A percentile compares a stretch with the other conserved stretches of the same genome.
Conservation (phyloP, 345 rosid genomes). For the Gynandropsis gynandra region DNA sequence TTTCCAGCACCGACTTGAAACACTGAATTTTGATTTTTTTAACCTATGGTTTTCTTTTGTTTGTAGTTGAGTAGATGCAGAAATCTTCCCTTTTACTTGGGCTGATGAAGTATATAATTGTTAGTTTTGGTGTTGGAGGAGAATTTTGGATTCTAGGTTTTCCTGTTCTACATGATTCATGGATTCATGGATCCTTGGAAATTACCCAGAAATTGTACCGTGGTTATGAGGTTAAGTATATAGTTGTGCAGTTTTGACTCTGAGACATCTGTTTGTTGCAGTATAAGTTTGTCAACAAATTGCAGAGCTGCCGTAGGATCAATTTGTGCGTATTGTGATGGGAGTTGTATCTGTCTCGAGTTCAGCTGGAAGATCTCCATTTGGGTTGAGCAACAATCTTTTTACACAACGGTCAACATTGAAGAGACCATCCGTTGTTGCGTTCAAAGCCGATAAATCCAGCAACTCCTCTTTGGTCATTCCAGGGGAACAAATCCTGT, state of each 20-base stretch:
- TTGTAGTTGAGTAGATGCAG: no score
- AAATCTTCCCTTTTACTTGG: no score
- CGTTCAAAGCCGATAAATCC: constrained; percentile 61
- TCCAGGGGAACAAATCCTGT: constrained; percentile 37
- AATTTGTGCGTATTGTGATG: constrained; percentile 41
- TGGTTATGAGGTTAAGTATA: neutral
- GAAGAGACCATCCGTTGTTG: constrained; percentile 54
- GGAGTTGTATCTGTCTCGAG: constrained; percentile 84
- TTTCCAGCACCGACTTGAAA: no score
- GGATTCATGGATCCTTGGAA: no score
- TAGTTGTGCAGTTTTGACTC: no score
- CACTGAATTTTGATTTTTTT: no score
- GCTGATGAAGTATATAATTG: no score
- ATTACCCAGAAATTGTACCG: neutral
- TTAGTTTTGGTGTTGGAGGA: no score
- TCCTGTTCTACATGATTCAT: no score
- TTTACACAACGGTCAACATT: constrained; percentile 30
- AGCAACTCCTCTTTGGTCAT: constrained; percentile 37
- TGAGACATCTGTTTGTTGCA: constrained; percentile 16
- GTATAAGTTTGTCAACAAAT: neutral
- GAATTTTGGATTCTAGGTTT: neutral
- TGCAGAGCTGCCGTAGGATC: constrained; percentile 15
- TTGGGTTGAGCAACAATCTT: constrained; percentile 45
- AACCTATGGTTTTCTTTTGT: no score
- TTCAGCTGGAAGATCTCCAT: constrained; percentile 64